Percentiles rank a stretch among this genome's conserved stretches.
Evolutionary conservation across 805 yeast species (phyloP).

Genomic region (Sugiyamaella chiloensis): DNA sequence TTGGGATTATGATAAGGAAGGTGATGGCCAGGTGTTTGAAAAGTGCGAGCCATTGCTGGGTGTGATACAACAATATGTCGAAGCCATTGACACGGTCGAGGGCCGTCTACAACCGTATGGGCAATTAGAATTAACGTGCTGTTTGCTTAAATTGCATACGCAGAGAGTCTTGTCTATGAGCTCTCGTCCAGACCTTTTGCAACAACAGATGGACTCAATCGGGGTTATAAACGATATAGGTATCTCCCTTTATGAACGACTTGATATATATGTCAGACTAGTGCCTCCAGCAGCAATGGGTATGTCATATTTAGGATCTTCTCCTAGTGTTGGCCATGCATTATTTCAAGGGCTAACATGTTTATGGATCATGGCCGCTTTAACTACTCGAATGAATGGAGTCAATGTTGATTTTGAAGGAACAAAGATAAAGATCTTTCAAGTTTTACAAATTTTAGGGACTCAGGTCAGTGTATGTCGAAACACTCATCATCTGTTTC

Average conservation of each 20-base stretch:
- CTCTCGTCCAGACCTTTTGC: not conserved
- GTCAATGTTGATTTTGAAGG: not conserved
- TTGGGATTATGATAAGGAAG: not conserved
- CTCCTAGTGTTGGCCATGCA: conserved; percentile 1
- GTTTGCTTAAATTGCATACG: conserved; percentile 11
- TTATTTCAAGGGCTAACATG: conserved; percentile 7
- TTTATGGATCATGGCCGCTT: conserved; percentile 5
- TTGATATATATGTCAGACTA: not conserved
- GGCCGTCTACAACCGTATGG: conserved; percentile 11
- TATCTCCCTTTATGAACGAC: not conserved
- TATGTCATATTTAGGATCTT: conserved; percentile 5
- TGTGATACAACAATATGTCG: conserved; percentile 7
- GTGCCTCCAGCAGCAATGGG: not conserved
- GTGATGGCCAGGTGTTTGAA: not conserved
- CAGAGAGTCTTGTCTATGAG: conserved; percentile 3
- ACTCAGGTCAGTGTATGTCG: conserved; percentile 1
- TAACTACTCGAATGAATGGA: not conserved
- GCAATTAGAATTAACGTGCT: conserved; percentile 9
- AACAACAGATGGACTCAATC: not conserved
- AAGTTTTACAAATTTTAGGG: not conserved
- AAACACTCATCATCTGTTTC: conserved; percentile 5
- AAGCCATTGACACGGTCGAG: conserved; percentile 7
- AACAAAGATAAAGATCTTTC: not conserved
- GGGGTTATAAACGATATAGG: not conserved
- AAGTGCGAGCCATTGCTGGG: not conserved